A percentile compares a stretch with the other conserved stretches of the same genome.
Evolutionary conservation across 192 early-diverging fungal genomes (phyloP).

Genomic region (Linnemannia zychae): DNA sequence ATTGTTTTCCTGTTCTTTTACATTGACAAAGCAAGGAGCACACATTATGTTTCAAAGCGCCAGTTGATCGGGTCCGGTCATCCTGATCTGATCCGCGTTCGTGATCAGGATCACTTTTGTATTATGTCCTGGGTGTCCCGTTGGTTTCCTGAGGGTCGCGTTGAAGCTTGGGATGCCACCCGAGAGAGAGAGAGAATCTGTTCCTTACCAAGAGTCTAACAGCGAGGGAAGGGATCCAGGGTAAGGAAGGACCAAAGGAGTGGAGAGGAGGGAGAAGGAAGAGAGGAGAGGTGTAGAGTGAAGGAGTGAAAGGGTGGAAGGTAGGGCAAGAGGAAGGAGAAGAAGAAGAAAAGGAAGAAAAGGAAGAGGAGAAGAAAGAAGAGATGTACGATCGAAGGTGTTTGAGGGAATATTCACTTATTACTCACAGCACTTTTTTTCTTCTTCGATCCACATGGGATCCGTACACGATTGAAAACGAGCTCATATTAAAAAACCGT

Average conservation of each 20-base stretch:
- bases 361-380: neutral
- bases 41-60: neutral
- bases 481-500: neutral
- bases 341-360: neutral
- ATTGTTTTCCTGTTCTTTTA: neutral
- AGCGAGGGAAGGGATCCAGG: conserved; percentile 4
- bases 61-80: neutral
- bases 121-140: neutral
- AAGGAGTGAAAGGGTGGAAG: neutral
- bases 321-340: neutral
- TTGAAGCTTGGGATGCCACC: neutral
- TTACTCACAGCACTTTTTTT: conserved; percentile 30
- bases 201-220: conserved; percentile 21
- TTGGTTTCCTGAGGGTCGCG: neutral
- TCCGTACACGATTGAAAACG: too few relatives aligned
- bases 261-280: neutral
- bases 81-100: conserved; percentile 9
- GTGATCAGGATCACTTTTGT: neutral
- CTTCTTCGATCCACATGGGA: conserved; percentile 6
- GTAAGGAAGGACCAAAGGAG: neutral
- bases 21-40: neutral
- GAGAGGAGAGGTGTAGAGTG: neutral
- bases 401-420: neutral
- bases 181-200: neutral
- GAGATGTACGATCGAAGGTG: neutral